Base-by-base conservation (phyloP, 257 asterid genomes). In the Prunella vulgaris region DNA sequence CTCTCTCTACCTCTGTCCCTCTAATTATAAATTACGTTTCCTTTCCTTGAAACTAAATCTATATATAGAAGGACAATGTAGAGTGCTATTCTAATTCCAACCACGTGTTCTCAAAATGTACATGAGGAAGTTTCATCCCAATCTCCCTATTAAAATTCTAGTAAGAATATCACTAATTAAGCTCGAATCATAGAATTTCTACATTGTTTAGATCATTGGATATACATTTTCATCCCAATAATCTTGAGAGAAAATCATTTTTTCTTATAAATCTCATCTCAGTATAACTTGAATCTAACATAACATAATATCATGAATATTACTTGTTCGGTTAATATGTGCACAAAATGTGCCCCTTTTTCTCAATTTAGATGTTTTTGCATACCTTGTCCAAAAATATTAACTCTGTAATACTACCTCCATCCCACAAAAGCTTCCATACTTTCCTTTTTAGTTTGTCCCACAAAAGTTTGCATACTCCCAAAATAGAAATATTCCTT, bases 71-170 rank as follows among this genome's bases (percentile, higher is more conserved):
- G 42, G 56, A 28, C 21, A 28, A 21, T 12, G 52, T 7, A 20
- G 30, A 8, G 44, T 44, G 28, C 32, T 61, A 22, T 28, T 40
- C 8, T 14, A 59, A 27, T 68, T 69, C 70, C 77, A 57, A 79
- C 72, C 80, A 67, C 76, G 78, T 71, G 83, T 67, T 66, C 15
- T 32, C 3, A 40, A 48, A 64, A 60, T 52, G 59, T 52, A 49
- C 69, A 25, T 25, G 33, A 15, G 71, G 83, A 78, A 78, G 72
- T 51, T 70, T 78, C 79, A 48, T 56, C 24, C 64, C 58, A 51
- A 18, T 51, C n/a, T n/a, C n/a, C n/a, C n/a, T 25, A 25, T 3
- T 20, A 17, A 0, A 51, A 18, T 51, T 51, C 58, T 18, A 51
- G 8, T 28, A 7, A 25, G 28, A 8, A 20, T 5, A 46, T 7